phyloP scores from a whole-genome alignment of 345 rosid genomes.

The Noccaea bulbosa region DNA sequence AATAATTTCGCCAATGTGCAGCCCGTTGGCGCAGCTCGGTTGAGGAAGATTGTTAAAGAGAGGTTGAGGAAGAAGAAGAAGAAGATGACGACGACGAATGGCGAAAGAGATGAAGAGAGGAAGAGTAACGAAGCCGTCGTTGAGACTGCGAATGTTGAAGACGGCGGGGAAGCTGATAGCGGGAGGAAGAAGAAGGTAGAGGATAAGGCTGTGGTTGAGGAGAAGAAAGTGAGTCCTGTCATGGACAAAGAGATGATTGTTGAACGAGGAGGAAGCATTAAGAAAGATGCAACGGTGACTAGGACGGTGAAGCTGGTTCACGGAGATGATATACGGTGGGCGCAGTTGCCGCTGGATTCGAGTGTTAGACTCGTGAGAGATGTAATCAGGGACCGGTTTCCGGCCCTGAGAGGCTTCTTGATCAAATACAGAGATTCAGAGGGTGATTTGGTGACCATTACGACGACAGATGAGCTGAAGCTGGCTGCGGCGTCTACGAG shows the following conservation, averaged over 20 bases:
- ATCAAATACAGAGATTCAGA: constrained; percentile 84
- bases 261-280: constrained; percentile 52
- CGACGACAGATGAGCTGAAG: constrained; percentile 77
- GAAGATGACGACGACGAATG: constrained; percentile 32
- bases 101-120: constrained; percentile 41
- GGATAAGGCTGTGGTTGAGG: constrained; percentile 56
- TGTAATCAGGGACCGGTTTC: constrained; percentile 74
- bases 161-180: constrained; percentile 33
- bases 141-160: constrained; percentile 35
- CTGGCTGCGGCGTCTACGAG: constrained; percentile 60
- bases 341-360: constrained; percentile 73
- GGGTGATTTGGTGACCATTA: constrained; percentile 90
- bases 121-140: constrained; percentile 48
- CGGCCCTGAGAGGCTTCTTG: constrained; percentile 68
- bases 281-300: constrained; percentile 48
- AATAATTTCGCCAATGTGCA: constrained; percentile 49
- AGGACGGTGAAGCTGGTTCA: constrained; percentile 86
- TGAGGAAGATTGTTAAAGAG: constrained; percentile 65
- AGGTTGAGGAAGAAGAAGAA: constrained; percentile 71
- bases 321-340: constrained; percentile 94
- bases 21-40: constrained; percentile 41
- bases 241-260: constrained; percentile 55
- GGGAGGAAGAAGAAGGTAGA: constrained; percentile 45
- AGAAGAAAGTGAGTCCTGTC: constrained; percentile 41
- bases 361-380: constrained; percentile 71